Evolutionary conservation across 148 eudicot genomes (phyloP), one percentile per base, ranked within the genome.

Genomic region (Tetragonia tetragonoides): DNA sequence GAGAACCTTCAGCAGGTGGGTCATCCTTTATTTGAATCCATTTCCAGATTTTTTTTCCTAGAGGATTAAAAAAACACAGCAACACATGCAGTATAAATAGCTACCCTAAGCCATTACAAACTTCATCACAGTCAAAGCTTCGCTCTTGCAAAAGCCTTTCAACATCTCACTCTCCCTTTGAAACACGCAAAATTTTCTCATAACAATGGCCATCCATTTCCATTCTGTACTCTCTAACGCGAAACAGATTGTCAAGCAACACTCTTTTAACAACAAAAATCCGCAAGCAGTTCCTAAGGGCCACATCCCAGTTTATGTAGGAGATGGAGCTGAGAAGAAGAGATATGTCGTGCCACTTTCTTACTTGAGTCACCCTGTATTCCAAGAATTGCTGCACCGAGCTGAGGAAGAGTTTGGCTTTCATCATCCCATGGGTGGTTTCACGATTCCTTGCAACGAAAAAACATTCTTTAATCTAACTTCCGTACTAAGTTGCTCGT

Each of bases 351-450:
- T 78, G 49, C 81, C 81, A 10, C 61, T 78, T 72, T 78, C 81
- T 15, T 78, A 72, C 63, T 34, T 78, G 24, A 78, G 69, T 49
- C 75, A 78, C 60, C 81, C 81, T n/a, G 10, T 12, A 12, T 78
- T 78, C 41, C 81, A 72, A 64, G 59, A 64, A 64, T 78, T 78
- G 71, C 71, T 78, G n/a, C 62, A n/a, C 3, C 16, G 53, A 8
- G 64, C 76, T 62, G 81, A 78, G 41, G 71, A 78, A 64, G 81
- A 78, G 54, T 78, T 78, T 24, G 81, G 76, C 7, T 78, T 78
- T n/a, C 17, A 78, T 72, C 76, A 78, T 63, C 76, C 76, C 16
- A 78, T 78, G 76, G 81, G 76, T 40, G 76, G 53, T 38, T 71
- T 78, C 7, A 78, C 71, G 0, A 78, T 78, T 38, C 81, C 81